These are phyloP conservation scores for Citrullus colocynthis DNA, from an alignment of 306 rosid genomes.

Conservation along the genomic window DNA sequence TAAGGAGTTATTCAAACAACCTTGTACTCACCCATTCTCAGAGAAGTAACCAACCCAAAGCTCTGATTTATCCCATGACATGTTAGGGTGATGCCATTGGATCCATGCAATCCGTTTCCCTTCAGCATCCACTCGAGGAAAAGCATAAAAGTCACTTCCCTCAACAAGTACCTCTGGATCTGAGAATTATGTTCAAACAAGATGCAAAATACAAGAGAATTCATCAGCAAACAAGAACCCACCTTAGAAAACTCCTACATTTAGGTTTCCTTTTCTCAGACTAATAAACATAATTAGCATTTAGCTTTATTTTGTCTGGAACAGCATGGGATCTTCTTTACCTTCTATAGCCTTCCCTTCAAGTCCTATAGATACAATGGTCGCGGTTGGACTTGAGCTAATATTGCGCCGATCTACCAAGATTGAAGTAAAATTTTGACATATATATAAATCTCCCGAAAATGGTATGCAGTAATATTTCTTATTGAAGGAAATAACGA, in stretches of 20 bases:
- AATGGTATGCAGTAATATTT: neutral
- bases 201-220: neutral
- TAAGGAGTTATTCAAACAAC: neutral
- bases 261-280: neutral
- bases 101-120: conserved; percentile 48
- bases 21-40: conserved; percentile 52
- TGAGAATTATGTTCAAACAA: conserved; percentile 17
- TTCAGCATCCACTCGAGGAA: conserved; percentile 61
- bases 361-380: conserved; percentile 46
- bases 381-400: conserved; percentile 37
- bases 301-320: neutral
- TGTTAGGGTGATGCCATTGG: conserved; percentile 47
- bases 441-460: neutral
- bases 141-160: conserved; percentile 79
- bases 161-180: conserved; percentile 54
- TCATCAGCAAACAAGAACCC: neutral
- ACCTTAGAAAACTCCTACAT: neutral
- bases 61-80: conserved; percentile 88
- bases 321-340: conserved; percentile 11
- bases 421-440: neutral
- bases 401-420: conserved; percentile 50
- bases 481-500: neutral
- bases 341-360: conserved; percentile 26
- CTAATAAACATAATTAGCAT: neutral
- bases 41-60: conserved; percentile 87